A percentile compares a stretch with the other conserved stretches of the same genome.
Conservation (phyloP, 2,329 filamentous ascomycete species). For the Exophiala spinifera region DNA sequence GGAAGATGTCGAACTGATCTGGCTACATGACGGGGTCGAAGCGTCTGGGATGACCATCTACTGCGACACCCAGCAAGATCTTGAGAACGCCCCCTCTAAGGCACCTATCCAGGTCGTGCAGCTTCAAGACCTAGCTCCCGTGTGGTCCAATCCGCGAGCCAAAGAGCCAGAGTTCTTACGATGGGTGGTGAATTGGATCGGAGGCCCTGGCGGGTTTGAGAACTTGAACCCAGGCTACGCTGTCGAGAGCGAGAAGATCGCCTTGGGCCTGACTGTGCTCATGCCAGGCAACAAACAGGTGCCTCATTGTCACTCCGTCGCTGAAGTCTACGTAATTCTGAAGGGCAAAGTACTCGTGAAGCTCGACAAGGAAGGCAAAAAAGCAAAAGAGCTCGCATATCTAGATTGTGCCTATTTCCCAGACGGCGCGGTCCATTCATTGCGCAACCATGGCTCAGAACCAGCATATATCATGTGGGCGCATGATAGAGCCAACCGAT, state of each 20-base stretch:
- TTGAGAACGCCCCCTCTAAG: not conserved
- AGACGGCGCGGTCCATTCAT: not conserved
- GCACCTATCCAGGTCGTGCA: not conserved
- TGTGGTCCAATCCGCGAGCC: not conserved
- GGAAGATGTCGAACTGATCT: slow-evolving; percentile 4
- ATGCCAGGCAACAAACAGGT: not conserved
- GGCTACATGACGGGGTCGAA: slow-evolving; percentile 10
- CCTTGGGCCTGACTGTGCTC: not conserved
- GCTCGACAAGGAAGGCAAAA: no score
- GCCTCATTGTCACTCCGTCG: not conserved
- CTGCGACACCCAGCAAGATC: not conserved
- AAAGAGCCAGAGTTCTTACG: not conserved
- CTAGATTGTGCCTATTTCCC: not conserved
- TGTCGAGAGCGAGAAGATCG: not conserved
- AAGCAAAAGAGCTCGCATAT: not conserved
- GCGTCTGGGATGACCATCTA: not conserved
- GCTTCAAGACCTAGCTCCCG: not conserved
- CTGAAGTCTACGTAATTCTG: slow-evolving; percentile 1
- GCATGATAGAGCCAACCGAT: no score
- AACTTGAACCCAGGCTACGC: not conserved
- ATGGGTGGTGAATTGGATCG: slow-evolving; percentile 5
- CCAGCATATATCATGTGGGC: not conserved
- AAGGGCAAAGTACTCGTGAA: not conserved
- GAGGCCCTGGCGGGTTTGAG: not conserved
- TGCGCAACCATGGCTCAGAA: not conserved